Evolutionary conservation across 371 early-diverging fungal species (phyloP), one percentile per base, ranked within the genome.

Genomic region (Zopfochytrium polystomum): DNA sequence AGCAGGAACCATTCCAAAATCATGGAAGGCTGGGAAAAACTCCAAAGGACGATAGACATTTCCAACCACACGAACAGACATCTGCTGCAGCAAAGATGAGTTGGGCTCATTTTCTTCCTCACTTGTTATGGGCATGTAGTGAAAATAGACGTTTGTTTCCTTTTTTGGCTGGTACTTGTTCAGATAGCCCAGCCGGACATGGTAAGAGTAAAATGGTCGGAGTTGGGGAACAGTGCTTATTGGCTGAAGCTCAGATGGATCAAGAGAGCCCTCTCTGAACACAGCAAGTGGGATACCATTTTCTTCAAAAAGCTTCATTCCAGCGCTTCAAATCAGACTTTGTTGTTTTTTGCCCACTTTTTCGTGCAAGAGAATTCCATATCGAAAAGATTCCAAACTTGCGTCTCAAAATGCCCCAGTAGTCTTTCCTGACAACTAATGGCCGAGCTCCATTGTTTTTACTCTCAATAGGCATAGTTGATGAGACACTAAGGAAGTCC

Each of bases 1-100:
- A 3, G 78, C 78, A 2, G 80, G 75, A 1, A 74, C 75, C 1
- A 77, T 33, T 1, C 81, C 81, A 60, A 81, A 81, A 50, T 81
- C 80, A 32, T 73, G 67, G 42, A 64, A 68, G 0, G 71, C 71
- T 4, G 81, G 81, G 55, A 69, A 75, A 25, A 81, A 61, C 57
- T 79, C 80, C 15, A 81, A 65, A 3, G 73, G 62, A 9, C 81
- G 65, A 51, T 71, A 79, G 9, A 75, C 76, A 13, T 43, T 63
- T 23, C 79, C 81, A 1, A 52, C 53, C 1, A 75, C 63, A 11
- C 52, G 32, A 4, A 78, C 35, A 3, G 57, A 38, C 70, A 71
- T 72, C 3, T 38, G 48, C 52, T 72, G 71, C 9, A 70, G 13
- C 0, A 74, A 46, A 2, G 49, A 27, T 0, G 66, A 22, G 35